These are phyloP conservation scores for Cercospora sp. DNA, from an alignment of 2,329 filamentous ascomycete species.

Conservation along the genomic window DNA sequence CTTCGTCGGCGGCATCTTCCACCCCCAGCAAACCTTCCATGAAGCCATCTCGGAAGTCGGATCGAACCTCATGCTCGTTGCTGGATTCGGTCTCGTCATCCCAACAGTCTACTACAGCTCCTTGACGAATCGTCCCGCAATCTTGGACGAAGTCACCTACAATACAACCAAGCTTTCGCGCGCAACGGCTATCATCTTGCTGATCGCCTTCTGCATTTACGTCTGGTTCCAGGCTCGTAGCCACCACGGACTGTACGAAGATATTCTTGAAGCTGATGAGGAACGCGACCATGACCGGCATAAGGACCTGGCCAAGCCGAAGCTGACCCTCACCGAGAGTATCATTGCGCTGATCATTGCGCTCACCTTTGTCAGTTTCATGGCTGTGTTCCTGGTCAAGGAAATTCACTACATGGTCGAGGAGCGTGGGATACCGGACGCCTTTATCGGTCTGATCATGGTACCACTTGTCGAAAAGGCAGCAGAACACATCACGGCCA, in stretches of 20 bases:
- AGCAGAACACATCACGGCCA: constrained; percentile 78
- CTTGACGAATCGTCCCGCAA: constrained; percentile 32
- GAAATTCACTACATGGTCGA: constrained; percentile 66
- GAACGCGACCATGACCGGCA: constrained; percentile 64
- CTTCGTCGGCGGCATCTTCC: constrained; percentile 70
- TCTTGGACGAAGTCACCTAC: constrained; percentile 46
- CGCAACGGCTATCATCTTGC: constrained; percentile 68
- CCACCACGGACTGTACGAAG: constrained; percentile 76
- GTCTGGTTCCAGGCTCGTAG: constrained; percentile 73
- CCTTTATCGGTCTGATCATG: constrained; percentile 70
- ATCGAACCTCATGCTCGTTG: constrained; percentile 72
- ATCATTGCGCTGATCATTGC: constrained; percentile 65
- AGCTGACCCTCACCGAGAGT: constrained; percentile 74
- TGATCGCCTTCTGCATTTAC: constrained; percentile 64
- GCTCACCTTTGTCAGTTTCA: constrained; percentile 69
- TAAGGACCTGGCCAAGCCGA: constrained; percentile 61
- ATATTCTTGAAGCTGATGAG: constrained; percentile 72
- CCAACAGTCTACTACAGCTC: constrained; percentile 56
- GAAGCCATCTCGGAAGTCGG: constrained; percentile 78
- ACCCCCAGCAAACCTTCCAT: constrained; percentile 70
- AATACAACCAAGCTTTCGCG: constrained; percentile 68
- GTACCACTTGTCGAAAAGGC: constrained; percentile 82
- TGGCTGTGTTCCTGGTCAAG: constrained; percentile 73
- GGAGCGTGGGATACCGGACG: constrained; percentile 54
- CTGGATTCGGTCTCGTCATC: constrained; percentile 58